Evolutionary conservation across 306 rosid genomes (phyloP), one percentile per base, ranked within the genome.

Genomic region (Castanea crenata): DNA sequence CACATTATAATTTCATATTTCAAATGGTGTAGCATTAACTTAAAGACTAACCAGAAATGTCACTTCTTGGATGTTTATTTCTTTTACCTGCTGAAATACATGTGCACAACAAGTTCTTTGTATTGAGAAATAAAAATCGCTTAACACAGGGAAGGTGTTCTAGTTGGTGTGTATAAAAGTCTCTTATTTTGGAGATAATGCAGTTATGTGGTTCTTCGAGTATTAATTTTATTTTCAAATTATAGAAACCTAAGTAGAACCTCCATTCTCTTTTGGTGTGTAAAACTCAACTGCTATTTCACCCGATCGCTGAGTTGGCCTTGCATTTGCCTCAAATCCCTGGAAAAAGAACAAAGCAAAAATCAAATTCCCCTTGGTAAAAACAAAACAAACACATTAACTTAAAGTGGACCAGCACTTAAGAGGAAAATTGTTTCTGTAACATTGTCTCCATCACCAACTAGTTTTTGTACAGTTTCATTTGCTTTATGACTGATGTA

Each of bases 311-410:
- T 91, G 97, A 4, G 73, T 84, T 78, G 96, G 96, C 78, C 97
- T 87, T 81, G 96, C 88, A 84, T 93, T 93, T 56, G 8, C 65
- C 84, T 87, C 82, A 57, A 29, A 91, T 44, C 85, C 91, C 96
- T 91, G 81, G 20, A n/a, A 12, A 51, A 16, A 16, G 7, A 8
- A 44, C 77, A 70, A 55, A 79, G 18, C 65, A 21, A 58, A 34
- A 3, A 19, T 14, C 44, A 58, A 78, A 12, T 20, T 59, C 58
- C 1, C 15, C 54, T 49, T 49, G 54, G 54, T 49, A 49, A 49
- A 49, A 49, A 49, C 54, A 49, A 49, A 49, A 49, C 4, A 49
- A 49, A 49, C 4, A 10, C 54, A 49, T 49, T 49, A 12, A 13
- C 54, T 49, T 49, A 49, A 49, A 49, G 4, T 49, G 54, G 12